Base-by-base conservation (phyloP, 306 rosid genomes). In the Prunus salicina region DNA sequence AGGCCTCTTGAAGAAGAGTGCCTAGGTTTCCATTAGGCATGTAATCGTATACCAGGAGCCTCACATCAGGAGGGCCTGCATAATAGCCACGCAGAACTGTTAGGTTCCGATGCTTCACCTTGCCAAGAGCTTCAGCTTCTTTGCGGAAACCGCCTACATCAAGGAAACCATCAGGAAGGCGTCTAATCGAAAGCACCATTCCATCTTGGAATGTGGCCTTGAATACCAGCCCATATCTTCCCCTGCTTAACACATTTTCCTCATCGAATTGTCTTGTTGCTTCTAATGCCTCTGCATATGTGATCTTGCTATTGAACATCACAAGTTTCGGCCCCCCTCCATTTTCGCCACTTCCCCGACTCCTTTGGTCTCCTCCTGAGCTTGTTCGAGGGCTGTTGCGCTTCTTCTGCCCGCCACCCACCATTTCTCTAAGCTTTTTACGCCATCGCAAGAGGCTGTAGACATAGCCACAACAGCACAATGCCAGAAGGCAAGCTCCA, bases 11-110 rank as follows among this genome's bases (percentile, higher is more conserved):
- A 38, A 92, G 93, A 5, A 92, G 84, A 9, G 93, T 92, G 6
- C 90, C 93, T 1, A 92, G 47, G 81, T 90, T 92, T 25, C 96
- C 97, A 73, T 92, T 92, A 5, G 97, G 97, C 97, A 92, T 92
- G 89, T 92, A 92, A 73, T 92, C 96, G 14, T 88, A 92, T 24
- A 90, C 92, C 9, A 90, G 83, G 13, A 92, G 89, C 81, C 96
- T 87, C 25, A 86, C 86, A 64, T 87, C 92, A 0, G 97, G 86
- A 14, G 92, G 83, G 18, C 94, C 97, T 25, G 92, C 96, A 15
- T 92, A 92, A 55, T 88, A 92, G 32, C 97, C 97, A 3, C 97
- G 86, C 6, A 92, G 78, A 27, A 90, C 93, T 2, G 91, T 92
- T 72, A 92, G 32, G 55, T 92, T 90, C 2, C 96, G 71, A 55